Evolutionary conservation across 148 eudicot genomes (phyloP).

Genomic region (Arctostaphylos glauca): DNA sequence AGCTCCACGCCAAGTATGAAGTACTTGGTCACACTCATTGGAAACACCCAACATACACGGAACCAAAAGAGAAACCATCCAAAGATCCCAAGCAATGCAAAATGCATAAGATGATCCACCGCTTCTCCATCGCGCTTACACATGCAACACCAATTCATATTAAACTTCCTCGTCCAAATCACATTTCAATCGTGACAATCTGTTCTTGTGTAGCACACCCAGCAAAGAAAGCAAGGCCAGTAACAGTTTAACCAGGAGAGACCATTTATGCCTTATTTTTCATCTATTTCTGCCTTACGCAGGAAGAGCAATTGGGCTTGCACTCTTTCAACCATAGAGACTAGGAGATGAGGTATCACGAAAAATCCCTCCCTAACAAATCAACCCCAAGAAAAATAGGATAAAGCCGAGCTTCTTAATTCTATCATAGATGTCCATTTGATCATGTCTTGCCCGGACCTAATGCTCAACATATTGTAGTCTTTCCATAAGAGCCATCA

Average conservation of each 20-base stretch:
- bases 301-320: not conserved
- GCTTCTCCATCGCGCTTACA: not conserved
- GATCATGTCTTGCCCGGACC: not conserved
- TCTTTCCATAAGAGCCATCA: slow-evolving; percentile 1
- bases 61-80: not conserved
- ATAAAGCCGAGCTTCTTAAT: not conserved
- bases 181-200: not conserved
- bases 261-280: not conserved
- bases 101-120: not conserved
- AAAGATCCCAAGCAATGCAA: not conserved
- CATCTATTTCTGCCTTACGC: not conserved
- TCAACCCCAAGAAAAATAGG: not conserved
- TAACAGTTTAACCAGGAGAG: not conserved
- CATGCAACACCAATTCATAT: not conserved
- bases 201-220: not conserved
- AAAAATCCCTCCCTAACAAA: not conserved
- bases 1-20: not conserved
- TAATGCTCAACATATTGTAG: not conserved
- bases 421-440: not conserved
- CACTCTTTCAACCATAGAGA: not conserved
- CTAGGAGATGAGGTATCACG: not conserved
- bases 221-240: not conserved
- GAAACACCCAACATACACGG: not conserved
- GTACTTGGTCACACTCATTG: not conserved
- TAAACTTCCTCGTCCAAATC: not conserved